Conservation (phyloP, 768 basidiomycete genomes). For the Boletus sensibilis region DNA sequence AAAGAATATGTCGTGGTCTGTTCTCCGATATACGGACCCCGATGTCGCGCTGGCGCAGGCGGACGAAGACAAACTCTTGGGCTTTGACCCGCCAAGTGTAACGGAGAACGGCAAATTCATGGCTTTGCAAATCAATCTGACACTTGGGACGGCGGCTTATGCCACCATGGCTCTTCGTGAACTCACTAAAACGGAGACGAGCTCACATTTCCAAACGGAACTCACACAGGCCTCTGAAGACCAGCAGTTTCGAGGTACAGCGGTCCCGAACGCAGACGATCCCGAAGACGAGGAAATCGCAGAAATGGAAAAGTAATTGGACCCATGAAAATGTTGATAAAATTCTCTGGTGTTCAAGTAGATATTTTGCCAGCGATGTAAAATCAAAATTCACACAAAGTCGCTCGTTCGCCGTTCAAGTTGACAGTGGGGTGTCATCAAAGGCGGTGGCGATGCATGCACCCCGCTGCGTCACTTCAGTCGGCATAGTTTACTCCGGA, state of each 20-base stretch:
- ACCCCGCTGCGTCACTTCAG: no score
- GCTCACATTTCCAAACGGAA: conserved; percentile 83
- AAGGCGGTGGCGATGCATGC: no score
- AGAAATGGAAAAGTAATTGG: conserved; percentile 5
- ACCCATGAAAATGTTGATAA: background rate
- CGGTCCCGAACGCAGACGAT: conserved; percentile 24
- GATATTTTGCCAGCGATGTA: background rate
- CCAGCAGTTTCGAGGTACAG: conserved; percentile 70
- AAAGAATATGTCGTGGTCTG: conserved; percentile 74
- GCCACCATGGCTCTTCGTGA: conserved; percentile 98
- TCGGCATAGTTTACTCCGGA: no score
- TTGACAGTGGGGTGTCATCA: background rate
- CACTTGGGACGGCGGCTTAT: conserved; percentile 89
- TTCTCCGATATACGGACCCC: conserved; percentile 89
- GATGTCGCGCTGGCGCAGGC: conserved; percentile 90
- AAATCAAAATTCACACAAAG: background rate
- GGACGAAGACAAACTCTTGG: conserved; percentile 90
- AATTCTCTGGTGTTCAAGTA: background rate
- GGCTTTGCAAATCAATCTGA: conserved; percentile 82
- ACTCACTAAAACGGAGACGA: conserved; percentile 93
- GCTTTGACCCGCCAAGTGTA: conserved; percentile 67
- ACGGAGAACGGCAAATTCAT: conserved; percentile 77
- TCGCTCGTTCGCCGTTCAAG: background rate
- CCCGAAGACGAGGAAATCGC: conserved; percentile 17
- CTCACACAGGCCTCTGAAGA: conserved; percentile 79